Evolutionary conservation across 2,329 filamentous ascomycete species (phyloP), one percentile per base, ranked within the genome.

Genomic region (Xylaria sp.): DNA sequence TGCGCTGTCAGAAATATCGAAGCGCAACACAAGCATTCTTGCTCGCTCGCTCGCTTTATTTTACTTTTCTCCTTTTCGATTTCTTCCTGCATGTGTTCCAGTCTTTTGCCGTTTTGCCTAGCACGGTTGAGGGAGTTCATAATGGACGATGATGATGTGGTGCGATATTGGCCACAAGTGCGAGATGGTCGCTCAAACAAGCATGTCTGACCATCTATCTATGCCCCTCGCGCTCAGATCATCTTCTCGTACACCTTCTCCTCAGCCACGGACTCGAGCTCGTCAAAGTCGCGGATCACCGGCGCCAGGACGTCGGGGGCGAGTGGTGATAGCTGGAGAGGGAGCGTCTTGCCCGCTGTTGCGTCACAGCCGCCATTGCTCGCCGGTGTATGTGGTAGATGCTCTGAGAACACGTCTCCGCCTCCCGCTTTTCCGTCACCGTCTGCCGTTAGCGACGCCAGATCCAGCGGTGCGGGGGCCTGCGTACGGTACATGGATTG

Each of bases 201-300:
- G n/a, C n/a, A n/a, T n/a, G n/a, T n/a, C n/a, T n/a, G n/a, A n/a
- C n/a, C n/a, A n/a, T 31, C 28, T 9, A 9, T 31, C 5, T 9
- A 4, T 31, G 28, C 9, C 28, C 5, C 17, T 21, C 21, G 19
- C 9, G 14, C 9, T 64, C 33, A 61, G 7, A 61, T 65, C 55
- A 62, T 45, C 42, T 66, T 63, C 37, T 63, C 65, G 46, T 57
- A 67, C 21, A 15, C 60, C 12, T 61, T 53, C 54, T 72, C 70
- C 60, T 73, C 70, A 2, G 58, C 67, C 8, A 73, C 71, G 1
- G 68, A 71, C 25, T 72, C 69, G 17, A 75, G 55, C 58, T 74
- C 71, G 42, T 75, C 73, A 19, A 74, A 74, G 47, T 74, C 73
- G 45, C 69, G 67, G 38, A 74, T 74, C 33, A 72, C 49, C 1